phyloP scores from a whole-genome alignment of 352 stramenopile genomes.

The Halophytophthora batemanensis region DNA sequence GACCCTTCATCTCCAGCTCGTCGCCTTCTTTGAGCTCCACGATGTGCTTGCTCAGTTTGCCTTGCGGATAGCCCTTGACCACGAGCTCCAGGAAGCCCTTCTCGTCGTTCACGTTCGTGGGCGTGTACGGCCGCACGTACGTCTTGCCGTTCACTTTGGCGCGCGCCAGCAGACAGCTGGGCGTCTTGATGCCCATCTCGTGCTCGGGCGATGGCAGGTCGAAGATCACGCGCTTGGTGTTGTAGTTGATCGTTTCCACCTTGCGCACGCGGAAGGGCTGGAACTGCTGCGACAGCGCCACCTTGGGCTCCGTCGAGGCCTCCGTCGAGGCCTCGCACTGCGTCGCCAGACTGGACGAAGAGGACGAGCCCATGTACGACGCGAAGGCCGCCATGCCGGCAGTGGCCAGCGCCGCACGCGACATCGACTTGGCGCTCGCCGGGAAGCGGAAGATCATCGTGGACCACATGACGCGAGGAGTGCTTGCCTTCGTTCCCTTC shows the following conservation, averaged over 20 bases:
- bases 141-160: conserved; percentile 53
- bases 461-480: conserved; percentile 28
- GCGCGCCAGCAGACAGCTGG: conserved; percentile 64
- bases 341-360: conserved; percentile 1
- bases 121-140: conserved; percentile 84
- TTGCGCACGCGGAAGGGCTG: conserved; percentile 72
- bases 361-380: conserved; percentile 14
- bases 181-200: conserved; percentile 61
- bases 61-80: conserved; percentile 83
- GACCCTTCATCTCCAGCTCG: conserved; percentile 82
- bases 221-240: conserved; percentile 63
- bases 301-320: conserved; percentile 21
- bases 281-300: conserved; percentile 67
- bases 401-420: conserved; percentile 28
- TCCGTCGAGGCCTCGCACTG: conserved; percentile 17
- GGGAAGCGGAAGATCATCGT: conserved; percentile 52
- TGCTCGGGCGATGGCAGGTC: conserved; percentile 51
- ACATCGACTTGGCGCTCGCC: conserved; percentile 32
- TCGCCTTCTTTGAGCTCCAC: conserved; percentile 71
- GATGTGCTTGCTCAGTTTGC: conserved; percentile 85
- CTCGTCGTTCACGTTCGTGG: conserved; percentile 68
- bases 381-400: conserved; percentile 43
- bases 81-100: conserved; percentile 77
- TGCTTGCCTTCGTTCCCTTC: too few relatives aligned
- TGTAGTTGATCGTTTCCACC: conserved; percentile 67